phyloP scores from a whole-genome alignment of 1,284 basidiomycete genomes.

The Irpex rosettiformis region DNA sequence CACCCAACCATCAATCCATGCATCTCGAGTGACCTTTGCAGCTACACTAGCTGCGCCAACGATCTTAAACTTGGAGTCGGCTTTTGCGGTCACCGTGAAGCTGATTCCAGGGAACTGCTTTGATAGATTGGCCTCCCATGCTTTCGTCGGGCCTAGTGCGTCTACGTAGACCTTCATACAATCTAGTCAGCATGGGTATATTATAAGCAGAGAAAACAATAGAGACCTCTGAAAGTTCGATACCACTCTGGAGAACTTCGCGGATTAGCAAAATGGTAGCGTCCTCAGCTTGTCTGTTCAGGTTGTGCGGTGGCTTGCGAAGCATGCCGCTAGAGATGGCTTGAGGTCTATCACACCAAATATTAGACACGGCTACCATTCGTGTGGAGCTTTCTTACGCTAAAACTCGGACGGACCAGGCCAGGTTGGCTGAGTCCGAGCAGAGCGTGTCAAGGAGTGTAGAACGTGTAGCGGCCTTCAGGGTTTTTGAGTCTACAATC shows the following conservation, averaged over 20 bases:
- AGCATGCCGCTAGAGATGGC: constrained; percentile 94
- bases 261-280: constrained; percentile 89
- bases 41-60: constrained; percentile 96
- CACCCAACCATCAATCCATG: constrained; percentile 84
- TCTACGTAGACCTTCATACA: constrained; percentile 84
- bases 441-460: constrained; percentile 58
- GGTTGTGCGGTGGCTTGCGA: constrained; percentile 76
- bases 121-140: constrained; percentile 81
- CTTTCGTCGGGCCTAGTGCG: constrained; percentile 85
- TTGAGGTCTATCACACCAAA: constrained; percentile 56
- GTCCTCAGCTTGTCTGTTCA: constrained; percentile 92
- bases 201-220: background rate
- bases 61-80: constrained; percentile 94
- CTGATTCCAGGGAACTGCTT: constrained; percentile 76
- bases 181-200: background rate
- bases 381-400: constrained; percentile 38
- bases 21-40: constrained; percentile 94
- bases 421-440: constrained; percentile 65
- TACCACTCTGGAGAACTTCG: constrained; percentile 76
- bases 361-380: background rate
- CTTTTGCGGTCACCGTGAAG: constrained; percentile 91
- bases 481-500: constrained; percentile 82
- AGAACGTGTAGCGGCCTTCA: constrained; percentile 74
- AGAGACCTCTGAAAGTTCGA: constrained; percentile 83
- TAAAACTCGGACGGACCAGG: constrained; percentile 83